These are phyloP conservation scores for Melanomma pulvis-pyrius DNA, from an alignment of 495 filamentous ascomycete species.

Conservation along the genomic window DNA sequence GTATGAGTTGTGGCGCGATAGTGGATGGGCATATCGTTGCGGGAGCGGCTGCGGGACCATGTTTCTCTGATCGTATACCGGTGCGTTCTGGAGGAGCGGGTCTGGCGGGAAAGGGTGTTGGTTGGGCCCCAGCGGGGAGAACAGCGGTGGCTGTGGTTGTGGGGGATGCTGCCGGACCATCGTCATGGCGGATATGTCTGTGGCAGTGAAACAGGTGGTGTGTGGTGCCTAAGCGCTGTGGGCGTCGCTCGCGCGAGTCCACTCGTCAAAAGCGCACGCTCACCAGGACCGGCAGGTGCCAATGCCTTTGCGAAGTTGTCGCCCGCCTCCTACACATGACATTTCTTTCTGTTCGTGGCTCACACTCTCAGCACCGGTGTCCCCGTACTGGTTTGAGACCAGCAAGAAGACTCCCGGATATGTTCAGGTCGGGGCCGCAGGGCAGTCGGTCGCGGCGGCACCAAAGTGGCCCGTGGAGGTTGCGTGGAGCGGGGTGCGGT, in stretches of 20 bases:
- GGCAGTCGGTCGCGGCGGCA: neutral
- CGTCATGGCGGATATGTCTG: conserved; percentile 28
- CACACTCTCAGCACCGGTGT: conserved; percentile 22
- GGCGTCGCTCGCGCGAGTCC: neutral
- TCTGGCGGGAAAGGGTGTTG: conserved; percentile 14
- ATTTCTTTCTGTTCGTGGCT: conserved; percentile 32
- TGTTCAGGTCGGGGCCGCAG: neutral
- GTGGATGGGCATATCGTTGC: conserved; percentile 49
- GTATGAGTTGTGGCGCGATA: conserved; percentile 39
- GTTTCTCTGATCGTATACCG: conserved; percentile 30
- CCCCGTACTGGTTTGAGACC: conserved; percentile 28
- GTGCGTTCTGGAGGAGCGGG: conserved; percentile 24
- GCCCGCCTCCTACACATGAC: conserved; percentile 36
- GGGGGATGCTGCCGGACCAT: conserved; percentile 38
- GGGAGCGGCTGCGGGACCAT: conserved; percentile 32
- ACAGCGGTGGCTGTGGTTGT: conserved; percentile 27
- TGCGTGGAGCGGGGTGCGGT: neutral
- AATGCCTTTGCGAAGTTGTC: conserved; percentile 45
- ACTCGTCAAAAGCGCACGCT: conserved; percentile 27
- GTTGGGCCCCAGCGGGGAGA: conserved; percentile 20
- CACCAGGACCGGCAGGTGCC: conserved; percentile 43
- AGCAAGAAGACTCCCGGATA: conserved; percentile 13
- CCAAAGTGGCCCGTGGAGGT: neutral
- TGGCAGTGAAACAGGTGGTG: neutral
- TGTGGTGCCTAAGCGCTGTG: neutral